Percentiles rank a stretch among this genome's conserved stretches.
These are phyloP conservation scores for Parathielavia hyrcaniae DNA, from an alignment of 495 filamentous ascomycete species.

Conservation along the genomic window DNA sequence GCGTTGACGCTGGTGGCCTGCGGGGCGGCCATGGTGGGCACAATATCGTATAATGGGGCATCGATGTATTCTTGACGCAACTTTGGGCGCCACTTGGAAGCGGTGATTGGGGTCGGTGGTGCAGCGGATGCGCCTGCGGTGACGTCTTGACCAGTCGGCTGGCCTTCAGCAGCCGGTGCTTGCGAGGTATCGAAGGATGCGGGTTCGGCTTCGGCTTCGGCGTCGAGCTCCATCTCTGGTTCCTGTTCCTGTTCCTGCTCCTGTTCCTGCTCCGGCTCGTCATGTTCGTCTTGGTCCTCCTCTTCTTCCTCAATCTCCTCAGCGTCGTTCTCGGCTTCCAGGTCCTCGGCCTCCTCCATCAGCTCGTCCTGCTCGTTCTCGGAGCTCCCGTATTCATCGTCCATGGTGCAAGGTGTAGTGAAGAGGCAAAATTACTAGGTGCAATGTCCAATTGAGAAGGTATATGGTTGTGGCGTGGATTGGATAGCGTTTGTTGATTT, in stretches of 20 bases:
- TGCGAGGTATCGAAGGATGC: slow-evolving; percentile 45
- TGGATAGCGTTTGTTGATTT: too few species aligned
- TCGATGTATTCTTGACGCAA: slow-evolving; percentile 74
- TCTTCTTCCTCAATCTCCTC: slow-evolving; percentile 51
- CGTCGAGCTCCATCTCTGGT: slow-evolving; percentile 23
- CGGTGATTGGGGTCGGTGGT: slow-evolving; percentile 40
- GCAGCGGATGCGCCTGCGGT: slow-evolving; percentile 43
- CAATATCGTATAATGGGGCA: slow-evolving; percentile 88
- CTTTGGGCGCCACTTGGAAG: slow-evolving; percentile 51
- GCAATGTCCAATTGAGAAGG: neutral
- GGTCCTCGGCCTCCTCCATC: slow-evolving; percentile 57
- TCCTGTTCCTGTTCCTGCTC: too few species aligned
- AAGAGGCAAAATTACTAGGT: neutral
- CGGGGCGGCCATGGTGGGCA: slow-evolving; percentile 92
- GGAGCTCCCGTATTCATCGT: slow-evolving; percentile 45
- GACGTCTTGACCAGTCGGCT: slow-evolving; percentile 6
- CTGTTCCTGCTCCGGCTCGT: slow-evolving; percentile 32
- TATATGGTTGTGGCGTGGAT: neutral
- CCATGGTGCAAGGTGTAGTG: slow-evolving; percentile 18
- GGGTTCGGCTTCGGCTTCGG: slow-evolving; percentile 28
- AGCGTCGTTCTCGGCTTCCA: slow-evolving; percentile 53
- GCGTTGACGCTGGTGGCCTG: slow-evolving; percentile 95
- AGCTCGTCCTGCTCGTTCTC: slow-evolving; percentile 62
- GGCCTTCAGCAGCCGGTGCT: slow-evolving; percentile 47
- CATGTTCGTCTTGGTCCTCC: slow-evolving; percentile 54